Conservation (phyloP, 257 asterid genomes). For the Haberlea rhodopensis region DNA sequence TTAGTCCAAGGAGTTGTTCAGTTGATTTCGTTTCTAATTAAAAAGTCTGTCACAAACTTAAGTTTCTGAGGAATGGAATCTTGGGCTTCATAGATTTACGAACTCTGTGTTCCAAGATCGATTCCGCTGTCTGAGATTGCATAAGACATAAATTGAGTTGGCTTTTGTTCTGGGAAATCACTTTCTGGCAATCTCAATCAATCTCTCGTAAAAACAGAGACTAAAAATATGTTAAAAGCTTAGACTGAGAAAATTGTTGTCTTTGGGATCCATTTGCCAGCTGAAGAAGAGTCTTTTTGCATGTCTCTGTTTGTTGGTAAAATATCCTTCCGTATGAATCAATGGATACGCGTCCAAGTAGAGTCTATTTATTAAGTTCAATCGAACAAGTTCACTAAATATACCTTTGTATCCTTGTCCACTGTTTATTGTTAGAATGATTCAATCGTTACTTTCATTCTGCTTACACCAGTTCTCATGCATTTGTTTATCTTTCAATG, state of each 20-base stretch:
- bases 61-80: not conserved
- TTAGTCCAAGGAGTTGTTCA: not conserved
- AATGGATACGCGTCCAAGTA: not conserved
- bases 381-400: not conserved
- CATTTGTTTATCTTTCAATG: constrained; percentile 13
- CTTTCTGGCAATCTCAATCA: not conserved
- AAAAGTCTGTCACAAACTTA: too few relatives aligned
- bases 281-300: too few relatives aligned
- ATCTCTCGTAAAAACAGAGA: not conserved
- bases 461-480: not conserved
- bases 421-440: not conserved
- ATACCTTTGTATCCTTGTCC: not conserved
- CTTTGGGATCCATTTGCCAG: not conserved
- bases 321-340: not conserved
- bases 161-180: not conserved
- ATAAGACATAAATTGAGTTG: not conserved
- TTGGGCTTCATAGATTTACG: not conserved
- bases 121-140: not conserved
- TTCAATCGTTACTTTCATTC: not conserved
- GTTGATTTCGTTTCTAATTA: not conserved
- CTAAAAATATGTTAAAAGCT: not conserved
- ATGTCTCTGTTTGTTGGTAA: not conserved
- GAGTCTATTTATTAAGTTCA: too few relatives aligned
- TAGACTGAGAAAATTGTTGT: not conserved
- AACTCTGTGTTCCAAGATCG: too few relatives aligned